Percentiles rank a stretch among this genome's conserved stretches.
phyloP scores from a whole-genome alignment of 345 rosid genomes.

The Boechera stricta region DNA sequence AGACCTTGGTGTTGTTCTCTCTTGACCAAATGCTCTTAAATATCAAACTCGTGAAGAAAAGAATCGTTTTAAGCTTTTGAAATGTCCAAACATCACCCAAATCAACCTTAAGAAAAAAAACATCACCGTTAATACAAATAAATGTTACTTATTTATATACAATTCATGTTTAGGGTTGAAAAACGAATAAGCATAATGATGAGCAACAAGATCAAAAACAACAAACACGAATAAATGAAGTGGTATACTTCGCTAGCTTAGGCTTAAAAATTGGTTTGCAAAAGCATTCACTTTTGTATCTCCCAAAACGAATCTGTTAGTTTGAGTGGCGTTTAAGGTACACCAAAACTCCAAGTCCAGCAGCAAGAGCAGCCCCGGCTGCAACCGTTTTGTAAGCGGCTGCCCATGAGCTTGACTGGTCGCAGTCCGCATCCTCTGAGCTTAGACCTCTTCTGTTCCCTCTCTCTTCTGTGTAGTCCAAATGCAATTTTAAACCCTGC shows the following conservation, averaged over 20 bases:
- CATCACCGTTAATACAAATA: not conserved
- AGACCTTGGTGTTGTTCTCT: too few species aligned
- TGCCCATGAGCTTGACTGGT: slow-evolving; percentile 77
- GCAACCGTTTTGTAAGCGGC: slow-evolving; percentile 88
- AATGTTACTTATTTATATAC: not conserved
- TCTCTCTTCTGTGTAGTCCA: slow-evolving; percentile 61
- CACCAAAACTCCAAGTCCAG: slow-evolving; percentile 81
- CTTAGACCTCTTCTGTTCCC: slow-evolving; percentile 43
- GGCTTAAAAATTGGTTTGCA: not conserved
- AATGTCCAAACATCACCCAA: not conserved
- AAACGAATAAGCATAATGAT: not conserved
- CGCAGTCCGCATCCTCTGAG: slow-evolving; percentile 61
- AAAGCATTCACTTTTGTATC: not conserved
- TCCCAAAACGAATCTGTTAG: slow-evolving; percentile 39
- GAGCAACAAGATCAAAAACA: not conserved
- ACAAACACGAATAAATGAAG: slow-evolving; percentile 2
- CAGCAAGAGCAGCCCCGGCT: slow-evolving; percentile 91
- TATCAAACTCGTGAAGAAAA: not conserved
- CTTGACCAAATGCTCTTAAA: not conserved
- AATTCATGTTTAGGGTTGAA: not conserved
- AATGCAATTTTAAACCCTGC: slow-evolving; percentile 89
- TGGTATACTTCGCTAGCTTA: not conserved
- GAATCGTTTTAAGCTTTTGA: not conserved
- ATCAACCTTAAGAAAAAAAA: not conserved
- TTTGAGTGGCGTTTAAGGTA: slow-evolving; percentile 70